phyloP scores from a whole-genome alignment of 192 early-diverging fungal genomes.

The Geranomyces michiganensis region DNA sequence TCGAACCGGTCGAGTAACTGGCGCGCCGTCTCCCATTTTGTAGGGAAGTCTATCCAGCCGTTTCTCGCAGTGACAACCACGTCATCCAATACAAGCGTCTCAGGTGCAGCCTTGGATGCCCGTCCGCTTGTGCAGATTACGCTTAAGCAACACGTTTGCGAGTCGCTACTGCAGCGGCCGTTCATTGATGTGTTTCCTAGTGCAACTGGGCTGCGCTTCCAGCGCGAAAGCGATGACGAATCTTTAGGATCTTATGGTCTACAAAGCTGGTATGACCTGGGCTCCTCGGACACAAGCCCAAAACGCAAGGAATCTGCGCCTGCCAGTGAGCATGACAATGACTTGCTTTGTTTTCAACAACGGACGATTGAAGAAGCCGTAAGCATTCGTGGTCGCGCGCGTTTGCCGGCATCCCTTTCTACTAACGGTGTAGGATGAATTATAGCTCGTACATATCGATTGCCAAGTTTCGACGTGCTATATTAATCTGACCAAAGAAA shows the following conservation, averaged over 20 bases:
- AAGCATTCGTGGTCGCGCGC: slow-evolving; percentile 19
- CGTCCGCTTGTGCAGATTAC: slow-evolving; percentile 22
- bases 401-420: no score
- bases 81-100: neutral
- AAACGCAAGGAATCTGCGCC: neutral
- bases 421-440: no score
- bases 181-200: neutral
- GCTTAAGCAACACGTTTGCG: slow-evolving; percentile 14
- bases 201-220: slow-evolving; percentile 19
- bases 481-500: slow-evolving; percentile 35
- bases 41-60: neutral
- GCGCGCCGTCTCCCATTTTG: no score
- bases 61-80: neutral
- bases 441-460: slow-evolving; percentile 15
- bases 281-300: slow-evolving; percentile 5
- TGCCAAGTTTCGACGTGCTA: slow-evolving; percentile 21
- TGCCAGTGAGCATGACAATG: slow-evolving; percentile 18
- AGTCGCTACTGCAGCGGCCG: slow-evolving; percentile 15
- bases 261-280: slow-evolving; percentile 44
- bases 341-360: slow-evolving; percentile 57
- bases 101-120: neutral
- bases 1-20: no score
- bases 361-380: slow-evolving; percentile 62
- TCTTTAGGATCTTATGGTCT: slow-evolving; percentile 34
- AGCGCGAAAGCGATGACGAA: slow-evolving; percentile 59